Evolutionary conservation across 441 rosid genomes (phyloP), one percentile per base, ranked within the genome.

Genomic region (Adansonia gregorii): DNA sequence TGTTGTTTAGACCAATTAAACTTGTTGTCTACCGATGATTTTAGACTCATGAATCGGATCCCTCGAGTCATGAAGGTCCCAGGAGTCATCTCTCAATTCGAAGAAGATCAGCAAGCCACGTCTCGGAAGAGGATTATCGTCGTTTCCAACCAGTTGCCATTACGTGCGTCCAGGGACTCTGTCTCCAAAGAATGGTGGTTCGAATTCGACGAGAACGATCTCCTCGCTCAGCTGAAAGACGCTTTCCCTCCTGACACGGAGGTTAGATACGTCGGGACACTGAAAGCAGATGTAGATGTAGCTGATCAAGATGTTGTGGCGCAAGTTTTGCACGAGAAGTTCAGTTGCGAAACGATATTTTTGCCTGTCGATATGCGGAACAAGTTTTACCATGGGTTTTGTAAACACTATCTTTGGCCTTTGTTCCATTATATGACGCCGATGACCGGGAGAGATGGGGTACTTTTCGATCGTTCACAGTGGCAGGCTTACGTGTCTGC

Each of bases 351-450:
- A 19, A 94, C 98, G 4, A 87, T 91, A 52, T 93, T 90, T 78
- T 79, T 93, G 78, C 81, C 90, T 9, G 43, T 58, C 31, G 98
- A 93, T n/a, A 49, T 87, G 82, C 79, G 81, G 56, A 72, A 65
- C 79, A 87, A 69, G 85, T 93, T 83, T 78, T 93, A 93, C 27
- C 98, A 93, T 54, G 98, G 98, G 0, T 92, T 93, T 46, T 93
- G 98, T 27, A 93, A 93, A 82, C 98, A 92, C 81, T 92, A 92
- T 76, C 89, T 93, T 5, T 93, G 98, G 98, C 98, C 95, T 24
- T 73, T 90, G 82, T 86, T 93, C 75, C 98, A 93, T 75, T 93
- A 92, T 74, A 87, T 88, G 82, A 39, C 88, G 31, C 97, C 97
- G 4, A 72, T 85, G 82, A 82, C 91, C 27, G 83, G 86, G 41